These are phyloP conservation scores for Aegle marmelos DNA, from an alignment of 345 rosid species.

Conservation along the genomic window DNA sequence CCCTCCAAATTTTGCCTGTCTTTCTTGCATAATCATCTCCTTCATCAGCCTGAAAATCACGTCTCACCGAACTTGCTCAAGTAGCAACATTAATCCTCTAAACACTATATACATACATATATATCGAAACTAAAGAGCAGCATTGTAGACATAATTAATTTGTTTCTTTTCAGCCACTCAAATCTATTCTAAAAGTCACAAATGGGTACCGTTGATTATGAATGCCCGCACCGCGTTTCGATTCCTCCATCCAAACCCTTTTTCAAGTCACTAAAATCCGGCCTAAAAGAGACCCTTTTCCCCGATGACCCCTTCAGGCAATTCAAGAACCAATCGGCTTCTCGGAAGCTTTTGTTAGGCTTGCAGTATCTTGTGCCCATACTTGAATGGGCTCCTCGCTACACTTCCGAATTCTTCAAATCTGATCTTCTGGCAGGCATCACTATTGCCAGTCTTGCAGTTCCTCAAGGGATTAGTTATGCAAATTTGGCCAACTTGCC, in stretches of 20 bases:
- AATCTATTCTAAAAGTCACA: not conserved
- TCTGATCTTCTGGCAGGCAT: constrained; percentile 83
- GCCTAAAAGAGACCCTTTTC: constrained; percentile 77
- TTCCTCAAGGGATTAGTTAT: constrained; percentile 97
- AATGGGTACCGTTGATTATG: constrained; percentile 40
- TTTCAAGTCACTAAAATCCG: constrained; percentile 52
- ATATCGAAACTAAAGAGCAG: not conserved
- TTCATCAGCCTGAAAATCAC: not conserved
- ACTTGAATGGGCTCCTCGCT: constrained; percentile 87
- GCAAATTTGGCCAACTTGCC: constrained; percentile 89
- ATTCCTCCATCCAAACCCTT: constrained; percentile 78
- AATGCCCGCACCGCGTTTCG: constrained; percentile 48
- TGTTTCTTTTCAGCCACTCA: not conserved
- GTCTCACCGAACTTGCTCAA: constrained; percentile 2
- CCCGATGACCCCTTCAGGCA: constrained; percentile 92
- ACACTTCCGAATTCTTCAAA: constrained; percentile 70
- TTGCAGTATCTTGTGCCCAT: constrained; percentile 74
- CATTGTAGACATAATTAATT: not conserved
- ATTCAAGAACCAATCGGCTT: constrained; percentile 61
- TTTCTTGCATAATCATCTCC: not conserved
- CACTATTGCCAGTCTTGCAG: constrained; percentile 93
- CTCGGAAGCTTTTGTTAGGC: constrained; percentile 52
- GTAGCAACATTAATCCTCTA: not conserved
- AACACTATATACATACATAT: not conserved
- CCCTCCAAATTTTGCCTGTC: constrained; percentile 4